Evolutionary conservation across 2,329 filamentous ascomycete species (phyloP).

Genomic region (Rugonectria rugulosa): DNA sequence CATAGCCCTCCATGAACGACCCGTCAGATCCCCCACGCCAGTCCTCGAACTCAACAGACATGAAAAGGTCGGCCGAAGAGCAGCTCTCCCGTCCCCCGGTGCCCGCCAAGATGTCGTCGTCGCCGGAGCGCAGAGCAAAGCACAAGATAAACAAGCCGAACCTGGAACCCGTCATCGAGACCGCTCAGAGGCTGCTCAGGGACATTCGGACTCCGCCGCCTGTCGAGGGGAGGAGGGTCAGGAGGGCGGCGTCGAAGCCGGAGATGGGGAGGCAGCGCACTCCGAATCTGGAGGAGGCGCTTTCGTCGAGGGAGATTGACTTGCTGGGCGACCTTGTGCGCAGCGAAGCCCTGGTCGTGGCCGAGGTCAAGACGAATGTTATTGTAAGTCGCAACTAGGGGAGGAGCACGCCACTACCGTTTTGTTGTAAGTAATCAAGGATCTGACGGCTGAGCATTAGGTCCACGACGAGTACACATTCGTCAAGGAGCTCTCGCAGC

Average conservation of each 20-base stretch:
- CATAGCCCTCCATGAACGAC: conserved; percentile 8
- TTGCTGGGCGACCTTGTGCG: conserved; percentile 54
- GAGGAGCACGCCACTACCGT: no score
- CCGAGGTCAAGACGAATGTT: conserved; percentile 52
- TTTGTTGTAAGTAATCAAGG: background rate
- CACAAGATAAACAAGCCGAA: conserved; percentile 28
- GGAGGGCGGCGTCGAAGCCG: conserved; percentile 30
- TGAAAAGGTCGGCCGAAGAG: conserved; percentile 16
- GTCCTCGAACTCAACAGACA: conserved; percentile 1
- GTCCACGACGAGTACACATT: conserved; percentile 79
- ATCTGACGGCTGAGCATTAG: conserved; percentile 48
- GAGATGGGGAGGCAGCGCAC: conserved; percentile 32
- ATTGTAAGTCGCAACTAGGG: conserved; percentile 34
- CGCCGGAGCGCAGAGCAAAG: conserved; percentile 30
- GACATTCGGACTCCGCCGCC: conserved; percentile 25
- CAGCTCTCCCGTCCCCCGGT: background rate
- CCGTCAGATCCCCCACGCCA: background rate
- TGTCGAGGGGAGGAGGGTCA: conserved; percentile 21
- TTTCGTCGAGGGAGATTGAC: conserved; percentile 39
- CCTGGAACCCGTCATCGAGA: conserved; percentile 43
- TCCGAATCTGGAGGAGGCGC: conserved; percentile 55
- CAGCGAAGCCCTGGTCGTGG: conserved; percentile 66
- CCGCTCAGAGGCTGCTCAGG: conserved; percentile 30
- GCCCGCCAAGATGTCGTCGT: conserved; percentile 12
- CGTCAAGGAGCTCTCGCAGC: conserved; percentile 75